A percentile compares a stretch with the other conserved stretches of the same genome.
phyloP scores from a whole-genome alignment of 2,329 filamentous ascomycete genomes.

The Gnomoniopsis smithogilvyi region DNA sequence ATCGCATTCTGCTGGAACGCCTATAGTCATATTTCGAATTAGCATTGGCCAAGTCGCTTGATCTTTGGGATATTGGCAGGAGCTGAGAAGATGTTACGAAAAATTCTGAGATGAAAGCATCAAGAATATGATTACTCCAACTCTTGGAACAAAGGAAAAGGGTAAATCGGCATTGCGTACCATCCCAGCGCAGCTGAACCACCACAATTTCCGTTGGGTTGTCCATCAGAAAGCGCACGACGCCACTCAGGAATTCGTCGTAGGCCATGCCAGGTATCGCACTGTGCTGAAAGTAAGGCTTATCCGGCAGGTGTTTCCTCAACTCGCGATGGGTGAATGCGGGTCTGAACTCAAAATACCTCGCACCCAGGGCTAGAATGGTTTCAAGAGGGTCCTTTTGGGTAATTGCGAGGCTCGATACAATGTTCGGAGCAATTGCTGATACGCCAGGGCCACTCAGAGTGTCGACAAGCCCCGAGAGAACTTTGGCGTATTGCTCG shows the following conservation, averaged over 20 bases:
- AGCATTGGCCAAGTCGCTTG: too few species aligned
- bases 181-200: slow-evolving; percentile 37
- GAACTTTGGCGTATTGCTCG: slow-evolving; percentile 17
- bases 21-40: too few species aligned
- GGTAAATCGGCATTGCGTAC: not conserved
- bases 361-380: slow-evolving; percentile 43
- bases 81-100: too few species aligned
- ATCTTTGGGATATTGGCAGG: too few species aligned
- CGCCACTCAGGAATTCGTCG: slow-evolving; percentile 36
- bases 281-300: slow-evolving; percentile 47
- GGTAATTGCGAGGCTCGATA: slow-evolving; percentile 46
- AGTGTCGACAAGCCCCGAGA: slow-evolving; percentile 25
- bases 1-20: slow-evolving; percentile 43
- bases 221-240: slow-evolving; percentile 37
- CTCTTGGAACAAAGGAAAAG: too few species aligned
- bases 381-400: slow-evolving; percentile 44
- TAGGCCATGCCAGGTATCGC: slow-evolving; percentile 49
- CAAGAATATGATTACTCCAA: too few species aligned
- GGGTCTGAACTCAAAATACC: slow-evolving; percentile 52
- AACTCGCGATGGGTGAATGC: slow-evolving; percentile 43
- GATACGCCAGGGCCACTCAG: slow-evolving; percentile 26
- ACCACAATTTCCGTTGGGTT: slow-evolving; percentile 44
- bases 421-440: slow-evolving; percentile 37
- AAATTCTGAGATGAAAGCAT: too few species aligned
- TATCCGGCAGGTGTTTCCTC: slow-evolving; percentile 37